These are phyloP conservation scores for Cytidiella melzeri DNA, from an alignment of 768 basidiomycete genomes.

Conservation along the genomic window DNA sequence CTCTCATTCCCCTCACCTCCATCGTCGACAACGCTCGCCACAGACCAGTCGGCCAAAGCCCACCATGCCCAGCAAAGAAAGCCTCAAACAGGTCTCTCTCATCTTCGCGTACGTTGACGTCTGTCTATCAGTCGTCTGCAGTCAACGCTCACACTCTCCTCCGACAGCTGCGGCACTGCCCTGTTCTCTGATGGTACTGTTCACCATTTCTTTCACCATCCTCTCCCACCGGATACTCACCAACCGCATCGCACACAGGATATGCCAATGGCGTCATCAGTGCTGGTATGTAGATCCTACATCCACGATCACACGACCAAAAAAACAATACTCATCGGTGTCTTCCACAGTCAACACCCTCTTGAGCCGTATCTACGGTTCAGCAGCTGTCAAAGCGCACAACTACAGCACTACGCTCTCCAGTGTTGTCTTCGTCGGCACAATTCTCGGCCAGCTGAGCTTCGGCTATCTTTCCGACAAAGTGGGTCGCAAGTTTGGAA, in stretches of 20 bases:
- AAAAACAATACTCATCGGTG: too few relatives aligned
- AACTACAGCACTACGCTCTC: constrained; percentile 60
- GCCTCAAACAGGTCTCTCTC: constrained; percentile 62
- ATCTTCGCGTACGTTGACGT: constrained; percentile 78
- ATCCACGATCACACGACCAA: too few relatives aligned
- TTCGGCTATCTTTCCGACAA: constrained; percentile 87
- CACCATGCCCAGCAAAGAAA: too few relatives aligned
- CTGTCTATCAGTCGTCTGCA: constrained; percentile 3
- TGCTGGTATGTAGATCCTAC: constrained; percentile 44
- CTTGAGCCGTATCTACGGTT: constrained; percentile 64
- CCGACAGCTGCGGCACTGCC: constrained; percentile 74
- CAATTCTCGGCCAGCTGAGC: constrained; percentile 75
- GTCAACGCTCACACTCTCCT: constrained; percentile 2
- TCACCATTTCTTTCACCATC: neutral
- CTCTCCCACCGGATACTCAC: neutral
- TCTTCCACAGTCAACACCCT: too few relatives aligned
- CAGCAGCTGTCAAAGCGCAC: constrained; percentile 35
- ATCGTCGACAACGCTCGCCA: too few relatives aligned
- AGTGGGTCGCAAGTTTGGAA: constrained; percentile 82
- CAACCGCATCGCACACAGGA: constrained; percentile 34
- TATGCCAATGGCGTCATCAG: constrained; percentile 82
- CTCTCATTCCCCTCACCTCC: too few relatives aligned
- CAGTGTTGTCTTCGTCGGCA: constrained; percentile 78
- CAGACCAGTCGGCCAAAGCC: too few relatives aligned
- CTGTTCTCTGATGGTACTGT: constrained; percentile 75